Evolutionary conservation across 2,329 filamentous ascomycete species (phyloP), one percentile per base, ranked within the genome.

Genomic region (Dactylellina haptotyla): DNA sequence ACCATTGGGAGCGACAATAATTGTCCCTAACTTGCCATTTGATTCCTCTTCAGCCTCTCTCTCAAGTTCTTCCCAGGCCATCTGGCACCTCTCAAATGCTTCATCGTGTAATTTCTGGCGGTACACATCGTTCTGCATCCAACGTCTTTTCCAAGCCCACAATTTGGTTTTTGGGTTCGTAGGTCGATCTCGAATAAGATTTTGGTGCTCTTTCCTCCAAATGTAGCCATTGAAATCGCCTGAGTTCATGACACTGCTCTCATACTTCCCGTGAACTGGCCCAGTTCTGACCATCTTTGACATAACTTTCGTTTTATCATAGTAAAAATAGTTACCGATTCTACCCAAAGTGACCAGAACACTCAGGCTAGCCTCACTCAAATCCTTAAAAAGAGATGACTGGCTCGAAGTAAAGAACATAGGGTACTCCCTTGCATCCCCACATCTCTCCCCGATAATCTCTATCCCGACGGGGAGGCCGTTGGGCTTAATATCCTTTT

Each of bases 121-220:
- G 28, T 65, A 72, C 23, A 48, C 18, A 48, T 72, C 67, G 39
- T 72, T 65, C 53, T 54, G 16, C 25, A 30, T 48, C 59, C 43
- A 72, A 18, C 23, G 26, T 18, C 37, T 65, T 16, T 50, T 64
- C 67, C 67, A 72, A 18, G 18, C 45, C 18, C 28, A 72, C 12
- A 72, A 23, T 28, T 61, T 65, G 3, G 59, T 53, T 20, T 32
- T 64, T 23, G 67, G 67, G 16, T 72, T 72, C 12, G 61, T 32
- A 12, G 14, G 45, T 8, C 67, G 43, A 41, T 72, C 54, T 2
- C 43, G 54, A 20, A 72, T 72, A n/a, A 72, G 26, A 32, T 72
- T 64, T 25, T 72, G 59, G 23, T 72, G 67, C n/a, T 59, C 61
- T 34, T 72, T 72, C 25, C 53, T 64, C 67, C 67, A 72, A 20